Conservation (phyloP, 2,329 filamentous ascomycete genomes). For the Fusarium algeriense region DNA sequence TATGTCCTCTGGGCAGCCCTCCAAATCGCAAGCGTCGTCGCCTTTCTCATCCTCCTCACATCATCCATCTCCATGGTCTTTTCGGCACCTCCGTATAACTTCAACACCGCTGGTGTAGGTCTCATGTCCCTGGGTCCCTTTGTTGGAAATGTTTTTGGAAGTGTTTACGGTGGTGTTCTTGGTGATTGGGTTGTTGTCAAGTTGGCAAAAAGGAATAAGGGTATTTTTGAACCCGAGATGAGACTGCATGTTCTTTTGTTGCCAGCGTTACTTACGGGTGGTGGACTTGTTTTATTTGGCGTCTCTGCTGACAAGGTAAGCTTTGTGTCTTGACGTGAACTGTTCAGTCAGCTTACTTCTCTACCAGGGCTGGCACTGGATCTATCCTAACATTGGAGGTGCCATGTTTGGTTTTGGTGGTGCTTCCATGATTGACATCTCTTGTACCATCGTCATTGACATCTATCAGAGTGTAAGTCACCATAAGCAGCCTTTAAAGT, state of each 20-base stretch:
- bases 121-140: slow-evolving; percentile 49
- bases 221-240: slow-evolving; percentile 60
- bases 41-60: slow-evolving; percentile 38
- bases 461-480: slow-evolving; percentile 46
- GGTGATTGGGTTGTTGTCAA: slow-evolving; percentile 54
- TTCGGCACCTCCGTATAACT: slow-evolving; percentile 50
- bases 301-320: slow-evolving; percentile 51
- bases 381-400: slow-evolving; percentile 53
- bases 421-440: slow-evolving; percentile 53
- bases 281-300: slow-evolving; percentile 55
- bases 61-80: slow-evolving; percentile 53
- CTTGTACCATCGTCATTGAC: slow-evolving; percentile 53
- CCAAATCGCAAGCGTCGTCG: slow-evolving; percentile 50
- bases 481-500: rapidly evolving
- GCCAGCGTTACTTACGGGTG: slow-evolving; percentile 50
- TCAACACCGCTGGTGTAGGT: slow-evolving; percentile 43
- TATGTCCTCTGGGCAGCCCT: slow-evolving; percentile 55
- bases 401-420: slow-evolving; percentile 54
- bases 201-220: slow-evolving; percentile 53
- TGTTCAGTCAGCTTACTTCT: no score
- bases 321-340: no score
- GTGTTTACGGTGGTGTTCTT: slow-evolving; percentile 54
- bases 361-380: slow-evolving; percentile 59
- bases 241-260: slow-evolving; percentile 50
- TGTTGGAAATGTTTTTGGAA: slow-evolving; percentile 55